A percentile compares a stretch with the other conserved stretches of the same genome.
phyloP scores from a whole-genome alignment of 2,329 filamentous ascomycete species.

The Talaromyces sp. region DNA sequence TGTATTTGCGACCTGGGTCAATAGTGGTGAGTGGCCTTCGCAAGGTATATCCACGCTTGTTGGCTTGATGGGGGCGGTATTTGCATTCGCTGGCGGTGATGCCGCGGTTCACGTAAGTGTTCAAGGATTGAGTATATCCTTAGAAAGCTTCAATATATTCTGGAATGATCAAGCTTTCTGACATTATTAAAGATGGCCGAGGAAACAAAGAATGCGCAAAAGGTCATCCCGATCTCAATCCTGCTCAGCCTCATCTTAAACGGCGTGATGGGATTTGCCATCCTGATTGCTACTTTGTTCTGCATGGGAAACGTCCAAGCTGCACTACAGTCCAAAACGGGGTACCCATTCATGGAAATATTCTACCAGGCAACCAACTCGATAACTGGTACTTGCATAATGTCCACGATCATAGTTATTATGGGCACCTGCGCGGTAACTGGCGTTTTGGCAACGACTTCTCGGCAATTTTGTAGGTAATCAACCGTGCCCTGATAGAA shows the following conservation, averaged over 20 bases:
- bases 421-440: conserved; percentile 31
- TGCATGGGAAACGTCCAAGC: conserved; percentile 34
- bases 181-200: conserved; percentile 33
- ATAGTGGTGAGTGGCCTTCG: conserved; percentile 24
- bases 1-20: conserved; percentile 25
- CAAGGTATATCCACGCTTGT: conserved; percentile 28
- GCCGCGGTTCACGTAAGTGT: conserved; percentile 27
- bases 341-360: conserved; percentile 38
- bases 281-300: conserved; percentile 36
- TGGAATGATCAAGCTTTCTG: conserved; percentile 15
- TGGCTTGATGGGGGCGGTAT: conserved; percentile 24
- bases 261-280: conserved; percentile 34
- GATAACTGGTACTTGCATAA: conserved; percentile 29
- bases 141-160: not conserved
- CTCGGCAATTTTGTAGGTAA: conserved; percentile 30
- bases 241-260: conserved; percentile 36
- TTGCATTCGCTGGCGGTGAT: conserved; percentile 27
- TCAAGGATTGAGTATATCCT: not conserved
- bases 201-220: conserved; percentile 38
- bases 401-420: conserved; percentile 34
- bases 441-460: conserved; percentile 31
- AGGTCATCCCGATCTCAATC: conserved; percentile 37
- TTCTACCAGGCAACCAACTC: conserved; percentile 48
- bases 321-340: conserved; percentile 32
- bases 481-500: not conserved